Base-by-base conservation (phyloP, 768 basidiomycete genomes). In the Naematelia encephala region DNA sequence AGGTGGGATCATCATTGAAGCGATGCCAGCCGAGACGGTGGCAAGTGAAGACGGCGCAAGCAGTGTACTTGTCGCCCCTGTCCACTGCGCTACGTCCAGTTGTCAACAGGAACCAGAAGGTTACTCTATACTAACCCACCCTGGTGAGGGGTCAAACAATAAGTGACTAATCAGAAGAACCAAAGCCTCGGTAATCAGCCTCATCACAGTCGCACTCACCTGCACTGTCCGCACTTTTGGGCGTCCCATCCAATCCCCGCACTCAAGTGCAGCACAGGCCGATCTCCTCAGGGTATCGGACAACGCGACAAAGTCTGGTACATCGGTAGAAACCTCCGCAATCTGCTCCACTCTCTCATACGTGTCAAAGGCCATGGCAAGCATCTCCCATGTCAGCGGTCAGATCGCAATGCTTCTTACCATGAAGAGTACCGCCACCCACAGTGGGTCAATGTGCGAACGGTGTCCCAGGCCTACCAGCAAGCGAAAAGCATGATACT, bases 341-440 rank as follows among this genome's bases (percentile, higher is more conserved):
- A 50, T 26, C 48, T 50, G 22, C 48, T 22, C 48, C 48, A 50
- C 16, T 27, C 22, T 23, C 11, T 50, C 48, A 50, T 50, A 50
- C 21, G 48, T 23, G 21, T 50, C 48, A 50, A 50, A 50, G 48
- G 48, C 48, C 11, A 50, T 22, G 11, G 48, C 22, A 3, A 50
- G 22, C 22, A 50, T 27, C 48, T 50, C n/a, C 48, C 34, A 4
- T 4, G 3, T 50, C 22, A 50, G 48, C 48, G 5, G 27, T 50
- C 5, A 14, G 22, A 26, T 22, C 5, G 48, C 22, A 19, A 27
- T 27, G 27, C 25, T 27, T 22, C 46, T 47, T 25, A 50, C 48
- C 48, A 50, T 50, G 19, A 50, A 23, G 22, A 50, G 5, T 5
- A 50, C 11, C 3, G 22, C 48, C 5, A 50, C n/a, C 48, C 48